Conservation (phyloP, 2,329 filamentous ascomycete genomes). For the Trichocomaceae sp. region DNA sequence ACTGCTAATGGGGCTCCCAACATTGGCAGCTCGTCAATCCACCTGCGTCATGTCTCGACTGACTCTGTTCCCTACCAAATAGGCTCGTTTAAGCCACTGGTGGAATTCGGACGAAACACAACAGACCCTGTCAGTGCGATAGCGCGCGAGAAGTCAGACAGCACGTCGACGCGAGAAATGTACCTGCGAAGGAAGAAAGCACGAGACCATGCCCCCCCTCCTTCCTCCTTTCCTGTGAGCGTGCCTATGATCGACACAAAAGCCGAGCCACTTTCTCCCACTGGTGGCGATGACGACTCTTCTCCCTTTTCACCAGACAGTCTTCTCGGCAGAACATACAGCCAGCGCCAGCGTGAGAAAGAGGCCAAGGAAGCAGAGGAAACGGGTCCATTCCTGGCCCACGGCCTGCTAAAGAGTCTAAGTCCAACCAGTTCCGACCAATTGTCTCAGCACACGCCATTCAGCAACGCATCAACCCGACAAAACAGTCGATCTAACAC, state of each 20-base stretch:
- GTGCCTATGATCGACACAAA: constrained; percentile 22
- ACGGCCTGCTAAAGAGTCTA: constrained; percentile 47
- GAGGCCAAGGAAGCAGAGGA: constrained; percentile 29
- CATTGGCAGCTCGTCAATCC: constrained; percentile 18
- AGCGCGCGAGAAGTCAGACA: neutral
- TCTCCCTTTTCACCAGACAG: constrained; percentile 32
- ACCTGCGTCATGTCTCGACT: constrained; percentile 14
- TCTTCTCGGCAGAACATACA: constrained; percentile 36
- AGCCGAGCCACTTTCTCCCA: constrained; percentile 7
- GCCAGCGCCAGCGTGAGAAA: constrained; percentile 35
- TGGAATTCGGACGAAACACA: constrained; percentile 57
- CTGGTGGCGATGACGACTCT: constrained; percentile 19
- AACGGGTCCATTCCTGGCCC: constrained; percentile 43
- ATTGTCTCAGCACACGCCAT: constrained; percentile 25
- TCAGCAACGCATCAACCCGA: constrained; percentile 20
- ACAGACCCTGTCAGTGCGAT: constrained; percentile 36
- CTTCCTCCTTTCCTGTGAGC: constrained; percentile 23
- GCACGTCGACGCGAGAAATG: constrained; percentile 16
- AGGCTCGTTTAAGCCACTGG: constrained; percentile 60
- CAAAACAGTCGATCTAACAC: constrained; percentile 27
- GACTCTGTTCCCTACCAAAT: constrained; percentile 48
- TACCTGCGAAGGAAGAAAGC: constrained; percentile 24
- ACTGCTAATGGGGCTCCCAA: constrained; percentile 15
- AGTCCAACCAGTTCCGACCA: constrained; percentile 44
- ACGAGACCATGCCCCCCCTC: constrained; percentile 26